These are phyloP conservation scores for Pseudofabraea citricarpa DNA, from an alignment of 2,329 filamentous ascomycete genomes.

Conservation along the genomic window DNA sequence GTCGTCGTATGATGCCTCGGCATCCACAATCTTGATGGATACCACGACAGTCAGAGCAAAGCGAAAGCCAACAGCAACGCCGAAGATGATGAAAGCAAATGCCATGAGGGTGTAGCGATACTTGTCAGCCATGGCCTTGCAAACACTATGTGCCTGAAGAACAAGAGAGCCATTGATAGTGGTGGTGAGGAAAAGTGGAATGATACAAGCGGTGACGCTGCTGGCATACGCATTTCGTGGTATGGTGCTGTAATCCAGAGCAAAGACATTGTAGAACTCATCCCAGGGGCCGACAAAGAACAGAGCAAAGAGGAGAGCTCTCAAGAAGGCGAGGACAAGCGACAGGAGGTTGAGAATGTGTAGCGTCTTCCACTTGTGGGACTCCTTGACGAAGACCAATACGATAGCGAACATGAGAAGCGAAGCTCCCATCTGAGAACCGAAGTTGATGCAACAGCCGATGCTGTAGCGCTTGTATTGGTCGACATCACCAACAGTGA, in stretches of 20 bases:
- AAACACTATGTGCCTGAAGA: constrained; percentile 60
- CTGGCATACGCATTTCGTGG: constrained; percentile 35
- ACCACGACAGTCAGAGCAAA: constrained; percentile 47
- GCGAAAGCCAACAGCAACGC: constrained; percentile 48
- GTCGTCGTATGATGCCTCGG: constrained; percentile 22
- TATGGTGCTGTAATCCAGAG: constrained; percentile 40
- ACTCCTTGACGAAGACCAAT: constrained; percentile 49
- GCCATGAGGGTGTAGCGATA: constrained; percentile 41
- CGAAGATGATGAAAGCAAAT: constrained; percentile 42
- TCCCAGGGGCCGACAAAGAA: constrained; percentile 47
- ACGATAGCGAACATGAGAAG: constrained; percentile 52
- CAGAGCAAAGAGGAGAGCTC: constrained; percentile 41
- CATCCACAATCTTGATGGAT: constrained; percentile 14
- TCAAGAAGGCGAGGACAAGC: constrained; percentile 48
- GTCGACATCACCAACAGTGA: constrained; percentile 39
- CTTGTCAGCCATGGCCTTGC: constrained; percentile 34
- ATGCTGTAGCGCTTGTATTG: constrained; percentile 40
- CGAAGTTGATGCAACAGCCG: constrained; percentile 50
- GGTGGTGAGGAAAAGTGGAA: constrained; percentile 47
- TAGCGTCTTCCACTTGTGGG: constrained; percentile 52
- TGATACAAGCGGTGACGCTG: constrained; percentile 42
- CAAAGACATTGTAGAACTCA: constrained; percentile 44
- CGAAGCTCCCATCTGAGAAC: constrained; percentile 55
- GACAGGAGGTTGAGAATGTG: constrained; percentile 56
- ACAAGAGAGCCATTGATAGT: constrained; percentile 55